Evolutionary conservation across 495 filamentous ascomycete species (phyloP).

Genomic region (Immersiella caudata): DNA sequence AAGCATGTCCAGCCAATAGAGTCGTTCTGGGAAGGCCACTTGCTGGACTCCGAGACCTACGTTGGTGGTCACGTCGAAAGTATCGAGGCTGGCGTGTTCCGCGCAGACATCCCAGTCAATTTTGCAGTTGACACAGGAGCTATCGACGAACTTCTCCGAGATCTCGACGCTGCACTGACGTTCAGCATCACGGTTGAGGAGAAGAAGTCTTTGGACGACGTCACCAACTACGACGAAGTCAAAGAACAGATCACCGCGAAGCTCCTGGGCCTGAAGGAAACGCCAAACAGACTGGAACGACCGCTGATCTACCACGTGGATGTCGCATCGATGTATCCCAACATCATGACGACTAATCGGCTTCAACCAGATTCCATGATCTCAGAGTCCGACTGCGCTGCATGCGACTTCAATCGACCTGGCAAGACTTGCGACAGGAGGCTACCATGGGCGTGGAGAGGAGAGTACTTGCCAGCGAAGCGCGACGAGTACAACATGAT

Average conservation of each 20-base stretch:
- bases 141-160: slow-evolving; percentile 81
- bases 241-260: slow-evolving; percentile 78
- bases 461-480: slow-evolving; percentile 95
- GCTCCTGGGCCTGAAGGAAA: slow-evolving; percentile 73
- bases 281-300: slow-evolving; percentile 77
- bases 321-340: slow-evolving; percentile 99
- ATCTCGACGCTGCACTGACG: slow-evolving; percentile 86
- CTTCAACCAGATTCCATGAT: slow-evolving; percentile 99
- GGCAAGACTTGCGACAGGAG: slow-evolving; percentile 96
- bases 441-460: slow-evolving; percentile 97
- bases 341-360: slow-evolving; percentile 99
- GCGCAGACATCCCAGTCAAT: slow-evolving; percentile 89
- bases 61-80: slow-evolving; percentile 98
- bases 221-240: slow-evolving; percentile 91
- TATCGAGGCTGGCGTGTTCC: slow-evolving; percentile 98
- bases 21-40: slow-evolving; percentile 93
- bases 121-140: slow-evolving; percentile 86
- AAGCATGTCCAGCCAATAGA: slow-evolving; percentile 92
- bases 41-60: slow-evolving; percentile 96
- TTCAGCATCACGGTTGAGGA: slow-evolving; percentile 95
- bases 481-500: slow-evolving; percentile 99
- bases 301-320: slow-evolving; percentile 98
- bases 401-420: slow-evolving; percentile 97
- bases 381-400: slow-evolving; percentile 90
- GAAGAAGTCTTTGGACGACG: slow-evolving; percentile 88